A percentile compares a stretch with the other conserved stretches of the same genome.
Conservation (phyloP, 352 stramenopile species). For the Globisporangium orthogonon region DNA sequence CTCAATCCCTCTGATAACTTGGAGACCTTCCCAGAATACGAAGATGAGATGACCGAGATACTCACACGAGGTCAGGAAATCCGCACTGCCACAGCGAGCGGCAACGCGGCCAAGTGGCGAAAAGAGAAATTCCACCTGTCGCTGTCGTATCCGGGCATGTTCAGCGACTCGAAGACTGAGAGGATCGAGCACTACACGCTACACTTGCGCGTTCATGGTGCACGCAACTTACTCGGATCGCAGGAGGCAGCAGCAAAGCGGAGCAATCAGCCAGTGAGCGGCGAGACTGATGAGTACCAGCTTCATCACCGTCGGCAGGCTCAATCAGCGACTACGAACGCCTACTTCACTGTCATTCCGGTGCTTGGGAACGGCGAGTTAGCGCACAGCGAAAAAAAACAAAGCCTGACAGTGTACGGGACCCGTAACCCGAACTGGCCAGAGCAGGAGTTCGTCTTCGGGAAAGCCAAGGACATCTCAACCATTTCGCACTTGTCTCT, state of each 20-base stretch:
- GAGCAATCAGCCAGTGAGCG: background rate
- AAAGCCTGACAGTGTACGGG: constrained; percentile 66
- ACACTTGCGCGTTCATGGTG: constrained; percentile 36
- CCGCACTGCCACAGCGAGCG: constrained; percentile 28
- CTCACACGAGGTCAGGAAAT: constrained; percentile 32
- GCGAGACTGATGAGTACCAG: constrained; percentile 2
- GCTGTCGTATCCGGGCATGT: constrained; percentile 63
- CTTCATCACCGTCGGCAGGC: constrained; percentile 6
- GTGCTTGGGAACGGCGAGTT: constrained; percentile 37
- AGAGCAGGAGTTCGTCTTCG: constrained; percentile 58
- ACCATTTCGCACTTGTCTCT: constrained; percentile 59
- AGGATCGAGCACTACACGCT: constrained; percentile 30
- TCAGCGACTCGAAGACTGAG: constrained; percentile 29
- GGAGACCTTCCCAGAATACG: constrained; percentile 15
- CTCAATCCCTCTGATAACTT: background rate
- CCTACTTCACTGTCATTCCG: constrained; percentile 69
- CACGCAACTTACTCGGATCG: constrained; percentile 29
- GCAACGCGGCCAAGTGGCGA: constrained; percentile 31
- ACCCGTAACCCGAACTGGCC: constrained; percentile 55
- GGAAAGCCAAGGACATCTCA: constrained; percentile 37
- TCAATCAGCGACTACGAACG: constrained; percentile 21
- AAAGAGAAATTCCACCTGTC: constrained; percentile 59
- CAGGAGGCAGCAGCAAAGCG: background rate
- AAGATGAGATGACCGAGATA: constrained; percentile 44
- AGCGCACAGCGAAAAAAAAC: constrained; percentile 33